phyloP scores from a whole-genome alignment of 257 asterid genomes.

The Solanum megistacrolobum region DNA sequence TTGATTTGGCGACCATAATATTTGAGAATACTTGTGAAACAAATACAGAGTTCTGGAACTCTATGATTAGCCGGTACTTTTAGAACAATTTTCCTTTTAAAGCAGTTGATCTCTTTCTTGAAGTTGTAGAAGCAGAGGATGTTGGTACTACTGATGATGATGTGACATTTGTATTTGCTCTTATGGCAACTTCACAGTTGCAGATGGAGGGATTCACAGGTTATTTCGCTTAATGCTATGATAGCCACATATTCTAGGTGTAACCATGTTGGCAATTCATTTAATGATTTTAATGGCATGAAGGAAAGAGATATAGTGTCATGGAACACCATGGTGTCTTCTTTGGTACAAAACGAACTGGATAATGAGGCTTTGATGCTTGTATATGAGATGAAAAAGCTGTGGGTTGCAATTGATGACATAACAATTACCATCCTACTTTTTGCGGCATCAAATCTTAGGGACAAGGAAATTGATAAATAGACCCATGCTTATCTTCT shows the following conservation, averaged over 20 bases:
- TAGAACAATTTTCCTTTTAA: constrained; percentile 34
- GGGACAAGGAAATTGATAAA: constrained; percentile 41
- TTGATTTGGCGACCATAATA: constrained; percentile 37
- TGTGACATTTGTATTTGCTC: constrained; percentile 52
- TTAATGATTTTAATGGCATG: no score
- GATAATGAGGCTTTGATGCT: constrained; percentile 65
- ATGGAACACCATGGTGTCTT: constrained; percentile 65
- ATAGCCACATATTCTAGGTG: no score
- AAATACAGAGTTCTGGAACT: constrained; percentile 65
- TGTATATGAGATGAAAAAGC: constrained; percentile 51
- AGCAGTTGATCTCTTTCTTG: constrained; percentile 42
- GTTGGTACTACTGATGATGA: constrained; percentile 39
- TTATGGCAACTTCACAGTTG: constrained; percentile 55
- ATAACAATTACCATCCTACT: constrained; percentile 66
- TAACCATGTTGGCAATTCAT: no score
- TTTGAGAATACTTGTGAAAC: constrained; percentile 47
- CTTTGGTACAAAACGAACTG: constrained; percentile 52
- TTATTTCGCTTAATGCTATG: constrained; percentile 37
- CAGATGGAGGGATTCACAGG: constrained; percentile 32
- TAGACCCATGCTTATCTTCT: constrained; percentile 60
- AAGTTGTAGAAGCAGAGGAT: constrained; percentile 33
- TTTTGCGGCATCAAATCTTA: constrained; percentile 58
- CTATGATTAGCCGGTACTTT: constrained; percentile 52
- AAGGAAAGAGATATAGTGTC: constrained; percentile 57
- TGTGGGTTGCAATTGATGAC: constrained; percentile 37